Percentiles rank a stretch among this genome's conserved stretches.
Conservation (phyloP, 805 yeast genomes). For the Ogataea angusta region DNA sequence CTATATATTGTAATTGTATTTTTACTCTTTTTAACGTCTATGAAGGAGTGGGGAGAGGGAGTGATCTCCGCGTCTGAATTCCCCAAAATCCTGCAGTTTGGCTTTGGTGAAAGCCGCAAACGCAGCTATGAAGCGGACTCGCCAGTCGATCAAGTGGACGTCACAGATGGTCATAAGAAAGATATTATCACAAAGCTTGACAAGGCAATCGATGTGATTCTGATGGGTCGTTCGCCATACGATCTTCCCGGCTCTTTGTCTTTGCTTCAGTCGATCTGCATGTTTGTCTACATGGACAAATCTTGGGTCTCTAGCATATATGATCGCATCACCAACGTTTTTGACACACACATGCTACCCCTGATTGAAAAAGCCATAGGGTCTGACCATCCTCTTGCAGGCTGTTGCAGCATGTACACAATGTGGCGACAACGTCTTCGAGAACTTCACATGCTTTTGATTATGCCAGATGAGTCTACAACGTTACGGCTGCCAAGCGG, state of each 20-base stretch:
- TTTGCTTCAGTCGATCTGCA: conserved; percentile 11
- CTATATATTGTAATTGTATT: neutral
- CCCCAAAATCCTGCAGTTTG: conserved; percentile 1
- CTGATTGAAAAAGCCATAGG: conserved; percentile 2
- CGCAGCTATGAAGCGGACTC: neutral
- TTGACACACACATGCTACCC: conserved; percentile 12
- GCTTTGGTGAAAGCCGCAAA: neutral
- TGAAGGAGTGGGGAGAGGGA: conserved; percentile 4
- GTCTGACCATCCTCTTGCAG: neutral
- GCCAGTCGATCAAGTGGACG: neutral
- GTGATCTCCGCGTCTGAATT: conserved; percentile 2
- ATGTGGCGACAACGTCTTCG: conserved; percentile 15
- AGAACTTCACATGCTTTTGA: conserved; percentile 8
- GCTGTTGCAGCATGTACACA: conserved; percentile 8
- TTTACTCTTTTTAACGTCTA: neutral
- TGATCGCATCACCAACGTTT: conserved; percentile 6
- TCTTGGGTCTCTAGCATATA: conserved; percentile 8
- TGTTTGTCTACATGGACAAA: conserved; percentile 9
- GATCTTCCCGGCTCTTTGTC: conserved; percentile 12
- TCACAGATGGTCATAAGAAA: neutral
- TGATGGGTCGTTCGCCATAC: conserved; percentile 6
- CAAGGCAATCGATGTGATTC: conserved; percentile 12
- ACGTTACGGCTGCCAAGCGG: conserved; percentile 6
- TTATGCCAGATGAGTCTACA: conserved; percentile 18
- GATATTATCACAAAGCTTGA: conserved; percentile 4